A percentile compares a stretch with the other conserved stretches of the same genome.
Evolutionary conservation across 192 early-diverging fungal species (phyloP).

Genomic region (Backusella mclennaniae): DNA sequence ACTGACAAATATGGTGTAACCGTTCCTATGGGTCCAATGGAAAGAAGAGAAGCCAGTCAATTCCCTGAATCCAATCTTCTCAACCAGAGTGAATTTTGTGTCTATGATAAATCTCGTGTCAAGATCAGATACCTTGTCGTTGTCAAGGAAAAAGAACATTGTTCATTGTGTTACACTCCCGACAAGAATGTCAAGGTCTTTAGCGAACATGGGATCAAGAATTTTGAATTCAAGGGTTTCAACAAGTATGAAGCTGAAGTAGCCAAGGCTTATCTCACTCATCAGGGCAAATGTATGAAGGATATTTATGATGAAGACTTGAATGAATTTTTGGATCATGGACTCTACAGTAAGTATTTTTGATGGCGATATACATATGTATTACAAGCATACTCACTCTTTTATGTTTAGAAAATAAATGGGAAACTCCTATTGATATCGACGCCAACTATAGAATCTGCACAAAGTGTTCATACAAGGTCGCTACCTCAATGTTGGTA

Average conservation of each 20-base stretch:
- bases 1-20: constrained; percentile 29
- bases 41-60: constrained; percentile 8
- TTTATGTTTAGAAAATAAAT: constrained; percentile 4
- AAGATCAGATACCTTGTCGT: constrained; percentile 65
- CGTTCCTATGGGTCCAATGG: background rate
- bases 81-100: constrained; percentile 78
- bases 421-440: background rate
- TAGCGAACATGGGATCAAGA: background rate
- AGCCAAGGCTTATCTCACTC: constrained; percentile 8
- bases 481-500: background rate
- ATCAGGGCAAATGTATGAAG: constrained; percentile 7
- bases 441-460: constrained; percentile 6
- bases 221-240: background rate
- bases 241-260: constrained; percentile 22
- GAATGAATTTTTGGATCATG: background rate
- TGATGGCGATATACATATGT: background rate
- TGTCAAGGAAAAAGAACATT: constrained; percentile 18
- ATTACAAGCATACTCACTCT: background rate
- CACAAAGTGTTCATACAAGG: background rate
- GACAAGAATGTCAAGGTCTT: background rate
- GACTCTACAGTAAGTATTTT: constrained; percentile 21
- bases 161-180: constrained; percentile 12
- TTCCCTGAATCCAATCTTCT: constrained; percentile 29
- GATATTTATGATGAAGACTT: constrained; percentile 21
- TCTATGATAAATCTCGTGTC: constrained; percentile 69